Evolutionary conservation across 23 red algal genomes (phyloP).

Genomic region (Gracilaria domingensis): DNA sequence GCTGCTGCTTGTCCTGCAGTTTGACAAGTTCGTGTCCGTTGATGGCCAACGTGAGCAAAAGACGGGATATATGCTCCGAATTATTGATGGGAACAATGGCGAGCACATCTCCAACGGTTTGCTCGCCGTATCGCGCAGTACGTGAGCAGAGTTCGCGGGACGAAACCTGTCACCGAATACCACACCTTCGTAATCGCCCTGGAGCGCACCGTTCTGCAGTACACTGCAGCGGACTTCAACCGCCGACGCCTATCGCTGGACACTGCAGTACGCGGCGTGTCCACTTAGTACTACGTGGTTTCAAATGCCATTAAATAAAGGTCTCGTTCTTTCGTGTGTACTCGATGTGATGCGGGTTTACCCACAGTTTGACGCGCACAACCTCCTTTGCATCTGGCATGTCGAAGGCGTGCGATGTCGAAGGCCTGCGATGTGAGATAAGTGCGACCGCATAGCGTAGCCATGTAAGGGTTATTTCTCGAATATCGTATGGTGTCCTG

Average conservation of each 20-base stretch:
- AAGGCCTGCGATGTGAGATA: constrained; percentile 45
- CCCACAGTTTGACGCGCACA: constrained; percentile 71
- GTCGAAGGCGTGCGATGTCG: too few relatives aligned
- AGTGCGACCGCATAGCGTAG: constrained; percentile 56
- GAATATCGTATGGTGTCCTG: constrained; percentile 34
- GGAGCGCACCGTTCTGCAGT: too few relatives aligned
- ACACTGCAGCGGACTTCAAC: too few relatives aligned
- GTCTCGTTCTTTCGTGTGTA: too few relatives aligned
- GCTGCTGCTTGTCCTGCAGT: neutral
- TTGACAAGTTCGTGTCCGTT: constrained; percentile 77
- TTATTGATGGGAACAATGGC: constrained; percentile 83
- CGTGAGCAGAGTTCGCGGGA: too few relatives aligned
- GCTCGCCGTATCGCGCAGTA: too few relatives aligned
- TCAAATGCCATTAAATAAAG: too few relatives aligned
- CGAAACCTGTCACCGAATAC: too few relatives aligned
- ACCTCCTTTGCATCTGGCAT: constrained; percentile 69
- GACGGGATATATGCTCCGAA: constrained; percentile 49
- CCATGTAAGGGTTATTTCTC: constrained; percentile 73
- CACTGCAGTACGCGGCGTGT: too few relatives aligned
- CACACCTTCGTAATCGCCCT: too few relatives aligned
- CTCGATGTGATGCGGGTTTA: constrained; percentile 34
- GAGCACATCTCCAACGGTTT: constrained; percentile 87
- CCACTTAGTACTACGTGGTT: too few relatives aligned
- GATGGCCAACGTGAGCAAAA: constrained; percentile 71
- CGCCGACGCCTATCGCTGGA: too few relatives aligned